A percentile compares a stretch with the other conserved stretches of the same genome.
Evolutionary conservation across 371 early-diverging fungal species (phyloP).

Genomic region (Nematocida ironsii): DNA sequence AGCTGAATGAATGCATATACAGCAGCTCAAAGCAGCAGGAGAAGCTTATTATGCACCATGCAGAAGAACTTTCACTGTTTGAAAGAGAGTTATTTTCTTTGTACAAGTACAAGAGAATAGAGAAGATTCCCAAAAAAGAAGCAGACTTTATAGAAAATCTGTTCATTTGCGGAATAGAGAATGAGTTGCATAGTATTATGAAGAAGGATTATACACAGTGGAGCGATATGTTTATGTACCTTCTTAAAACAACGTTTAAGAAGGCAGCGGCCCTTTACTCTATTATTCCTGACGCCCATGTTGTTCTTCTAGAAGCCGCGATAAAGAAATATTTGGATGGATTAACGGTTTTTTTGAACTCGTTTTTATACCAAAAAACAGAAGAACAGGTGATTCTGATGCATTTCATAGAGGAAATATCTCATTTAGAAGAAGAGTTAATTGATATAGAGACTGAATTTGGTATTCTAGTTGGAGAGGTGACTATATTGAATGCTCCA

Average conservation of each 20-base stretch:
- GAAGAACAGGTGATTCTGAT: slow-evolving; percentile 48
- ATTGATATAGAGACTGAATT: slow-evolving; percentile 53
- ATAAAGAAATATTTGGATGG: slow-evolving; percentile 25
- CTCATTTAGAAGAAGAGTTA: slow-evolving; percentile 47
- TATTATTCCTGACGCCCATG: slow-evolving; percentile 23
- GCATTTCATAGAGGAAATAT: slow-evolving; percentile 43
- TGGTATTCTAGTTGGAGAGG: slow-evolving; percentile 22
- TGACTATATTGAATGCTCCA: slow-evolving; percentile 27
- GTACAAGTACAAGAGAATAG: slow-evolving; percentile 28
- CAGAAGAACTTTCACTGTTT: slow-evolving; percentile 51
- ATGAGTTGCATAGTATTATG: background rate
- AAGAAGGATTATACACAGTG: slow-evolving; percentile 37
- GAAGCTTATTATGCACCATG: slow-evolving; percentile 64
- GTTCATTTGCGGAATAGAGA: slow-evolving; percentile 11
- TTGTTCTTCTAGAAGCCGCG: background rate
- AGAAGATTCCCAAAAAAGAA: background rate
- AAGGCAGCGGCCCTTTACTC: slow-evolving; percentile 24
- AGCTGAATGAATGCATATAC: slow-evolving; percentile 61
- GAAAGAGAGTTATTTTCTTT: slow-evolving; percentile 28
- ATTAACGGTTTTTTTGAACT: slow-evolving; percentile 25
- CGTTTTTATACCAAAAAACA: slow-evolving; percentile 18
- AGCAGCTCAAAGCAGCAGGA: slow-evolving; percentile 62
- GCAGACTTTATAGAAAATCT: background rate
- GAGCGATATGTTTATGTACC: slow-evolving; percentile 18
- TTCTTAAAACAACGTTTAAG: slow-evolving; percentile 42